Percentiles rank a stretch among this genome's conserved stretches.
Evolutionary conservation across 2,329 filamentous ascomycete species (phyloP).

Genomic region (Alternaria tenuissima): DNA sequence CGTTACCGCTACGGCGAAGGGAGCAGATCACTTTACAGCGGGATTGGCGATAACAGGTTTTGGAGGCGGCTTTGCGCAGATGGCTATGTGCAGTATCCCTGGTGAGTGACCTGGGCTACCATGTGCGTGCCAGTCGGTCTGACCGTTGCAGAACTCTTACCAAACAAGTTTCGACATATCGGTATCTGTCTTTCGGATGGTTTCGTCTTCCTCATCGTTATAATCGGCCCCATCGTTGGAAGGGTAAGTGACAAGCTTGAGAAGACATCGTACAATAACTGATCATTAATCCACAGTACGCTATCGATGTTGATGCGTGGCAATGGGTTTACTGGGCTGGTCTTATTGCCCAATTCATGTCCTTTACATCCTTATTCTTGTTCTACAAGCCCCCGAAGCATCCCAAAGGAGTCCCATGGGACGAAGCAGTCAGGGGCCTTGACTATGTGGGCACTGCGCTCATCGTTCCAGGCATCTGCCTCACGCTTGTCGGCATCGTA

Average conservation of each 20-base stretch:
- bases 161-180: constrained; percentile 18
- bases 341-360: constrained; percentile 34
- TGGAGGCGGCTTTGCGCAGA: constrained; percentile 56
- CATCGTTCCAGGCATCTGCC: constrained; percentile 38
- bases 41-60: constrained; percentile 56
- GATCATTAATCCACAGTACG: background rate
- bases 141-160: constrained; percentile 11
- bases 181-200: constrained; percentile 45
- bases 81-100: constrained; percentile 57
- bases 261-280: background rate
- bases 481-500: constrained; percentile 45
- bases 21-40: constrained; percentile 51
- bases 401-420: constrained; percentile 13
- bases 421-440: constrained; percentile 37
- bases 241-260: background rate
- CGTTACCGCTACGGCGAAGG: constrained; percentile 39
- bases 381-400: background rate
- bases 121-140: background rate
- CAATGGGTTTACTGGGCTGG: constrained; percentile 37
- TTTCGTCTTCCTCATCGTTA: constrained; percentile 52
- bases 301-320: constrained; percentile 31
- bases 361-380: constrained; percentile 28
- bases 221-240: background rate
- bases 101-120: constrained; percentile 17
- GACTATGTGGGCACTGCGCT: constrained; percentile 44